These are phyloP conservation scores for Durio zibethinus DNA, from an alignment of 345 rosid species.

Conservation along the genomic window DNA sequence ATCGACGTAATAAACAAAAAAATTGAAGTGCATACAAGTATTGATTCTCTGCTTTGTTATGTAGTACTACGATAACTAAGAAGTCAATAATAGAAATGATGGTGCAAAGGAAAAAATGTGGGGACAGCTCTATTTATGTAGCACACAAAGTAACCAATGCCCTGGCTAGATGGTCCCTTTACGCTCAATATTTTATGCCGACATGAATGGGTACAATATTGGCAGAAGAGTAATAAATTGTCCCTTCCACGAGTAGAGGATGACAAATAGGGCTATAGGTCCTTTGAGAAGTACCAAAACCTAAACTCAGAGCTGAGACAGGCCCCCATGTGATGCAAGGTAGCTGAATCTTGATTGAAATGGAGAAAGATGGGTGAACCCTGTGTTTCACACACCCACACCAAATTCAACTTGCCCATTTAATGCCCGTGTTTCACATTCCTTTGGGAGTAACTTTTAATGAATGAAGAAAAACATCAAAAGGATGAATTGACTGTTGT, in stretches of 20 bases:
- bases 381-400: background rate
- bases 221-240: slow-evolving; percentile 13
- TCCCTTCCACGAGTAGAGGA: slow-evolving; percentile 14
- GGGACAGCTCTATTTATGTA: background rate
- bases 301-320: background rate
- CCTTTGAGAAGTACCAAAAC: background rate
- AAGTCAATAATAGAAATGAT: background rate
- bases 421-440: background rate
- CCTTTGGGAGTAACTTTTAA: background rate
- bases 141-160: background rate
- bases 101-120: background rate
- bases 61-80: background rate
- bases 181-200: background rate
- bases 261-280: background rate
- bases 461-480: background rate
- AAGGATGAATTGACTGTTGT: background rate
- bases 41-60: background rate
- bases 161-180: background rate
- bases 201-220: background rate
- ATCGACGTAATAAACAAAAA: background rate
- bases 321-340: background rate
- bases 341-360: background rate
- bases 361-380: background rate
- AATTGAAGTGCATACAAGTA: background rate
- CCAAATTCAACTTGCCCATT: slow-evolving; percentile 15